phyloP scores from a whole-genome alignment of 306 rosid species.

The Begonia fuchsioides region DNA sequence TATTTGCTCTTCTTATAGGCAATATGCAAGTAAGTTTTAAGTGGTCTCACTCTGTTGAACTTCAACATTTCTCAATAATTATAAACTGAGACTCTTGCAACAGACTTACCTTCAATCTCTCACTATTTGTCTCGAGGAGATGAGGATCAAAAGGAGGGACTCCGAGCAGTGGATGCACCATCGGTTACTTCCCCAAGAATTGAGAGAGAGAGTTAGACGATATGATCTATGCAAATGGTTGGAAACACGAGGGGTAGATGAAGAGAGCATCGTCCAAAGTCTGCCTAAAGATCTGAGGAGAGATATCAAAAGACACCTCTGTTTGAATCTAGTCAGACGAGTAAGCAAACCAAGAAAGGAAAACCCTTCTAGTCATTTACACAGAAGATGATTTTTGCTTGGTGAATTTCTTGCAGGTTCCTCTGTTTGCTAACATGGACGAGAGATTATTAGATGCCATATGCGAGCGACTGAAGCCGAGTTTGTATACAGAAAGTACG shows the following conservation, averaged over 20 bases:
- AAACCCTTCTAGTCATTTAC: not conserved
- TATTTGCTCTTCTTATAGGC: conserved; percentile 64
- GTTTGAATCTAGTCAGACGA: conserved; percentile 74
- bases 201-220: conserved; percentile 35
- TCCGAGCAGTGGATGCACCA: too few relatives aligned
- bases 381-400: not conserved
- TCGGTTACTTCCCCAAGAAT: conserved; percentile 41
- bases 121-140: too few relatives aligned
- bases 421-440: conserved; percentile 83
- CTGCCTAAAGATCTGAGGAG: conserved; percentile 45
- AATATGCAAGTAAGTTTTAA: conserved; percentile 72
- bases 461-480: conserved; percentile 75
- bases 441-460: too few relatives aligned
- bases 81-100: not conserved
- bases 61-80: not conserved
- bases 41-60: too few relatives aligned
- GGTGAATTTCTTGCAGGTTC: conserved; percentile 34
- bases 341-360: conserved; percentile 16
- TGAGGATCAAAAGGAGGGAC: too few relatives aligned
- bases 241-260: conserved; percentile 43
- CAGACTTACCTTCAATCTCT: conserved; percentile 48
- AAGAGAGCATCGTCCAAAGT: conserved; percentile 32
- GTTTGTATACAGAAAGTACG: conserved; percentile 55
- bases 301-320: conserved; percentile 45
- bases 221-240: conserved; percentile 49